Evolutionary conservation across 169 alveolate species (phyloP), one percentile per base, ranked within the genome.

Genomic region (Cyclospora cayetanensis): DNA sequence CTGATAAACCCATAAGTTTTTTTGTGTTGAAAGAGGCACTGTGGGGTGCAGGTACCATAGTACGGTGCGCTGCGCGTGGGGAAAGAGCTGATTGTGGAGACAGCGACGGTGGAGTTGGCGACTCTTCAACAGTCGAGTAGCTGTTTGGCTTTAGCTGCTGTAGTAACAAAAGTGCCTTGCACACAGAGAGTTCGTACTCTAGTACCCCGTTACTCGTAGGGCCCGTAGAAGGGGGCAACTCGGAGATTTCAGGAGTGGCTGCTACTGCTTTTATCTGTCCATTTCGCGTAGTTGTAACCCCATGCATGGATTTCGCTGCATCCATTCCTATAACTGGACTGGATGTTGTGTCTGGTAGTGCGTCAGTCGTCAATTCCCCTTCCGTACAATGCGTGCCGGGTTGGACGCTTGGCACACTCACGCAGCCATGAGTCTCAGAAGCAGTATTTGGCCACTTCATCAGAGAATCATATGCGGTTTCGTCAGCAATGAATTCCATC

Each of bases 121-220:
- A 70, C 22, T 70, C 83, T 70, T 37, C 83, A 22, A 70, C 55
- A 2, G 50, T 2, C 55, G 83, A 1, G 18, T 31, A 22, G 83
- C 55, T 37, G 50, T 70, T 70, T 4, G 83, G 52, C 18, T 31
- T 37, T 53, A 70, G 83, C 35, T 37, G 83, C 55, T 70, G 83
- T 53, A 70, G 55, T 34, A 70, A 25, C 20, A 70, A n/a, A 35
- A 70, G 83, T 35, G 83, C 83, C 39, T 70, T 70, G 83, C 83
- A 70, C 55, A 70, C 83, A 22, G 83, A 70, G 22, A 70, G 83
- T 53, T 70, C 83, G 31, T 70, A 70, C 15, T 70, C 83, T 27
- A 37, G 43, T 7, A 29, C 41, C 25, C 83, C 83, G 18, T 31
- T 46, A 35, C 22, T 70, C 55, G 34, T 46, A 4, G 39, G 29